Conservation (phyloP, 345 rosid genomes). For the Ricinus communis region DNA sequence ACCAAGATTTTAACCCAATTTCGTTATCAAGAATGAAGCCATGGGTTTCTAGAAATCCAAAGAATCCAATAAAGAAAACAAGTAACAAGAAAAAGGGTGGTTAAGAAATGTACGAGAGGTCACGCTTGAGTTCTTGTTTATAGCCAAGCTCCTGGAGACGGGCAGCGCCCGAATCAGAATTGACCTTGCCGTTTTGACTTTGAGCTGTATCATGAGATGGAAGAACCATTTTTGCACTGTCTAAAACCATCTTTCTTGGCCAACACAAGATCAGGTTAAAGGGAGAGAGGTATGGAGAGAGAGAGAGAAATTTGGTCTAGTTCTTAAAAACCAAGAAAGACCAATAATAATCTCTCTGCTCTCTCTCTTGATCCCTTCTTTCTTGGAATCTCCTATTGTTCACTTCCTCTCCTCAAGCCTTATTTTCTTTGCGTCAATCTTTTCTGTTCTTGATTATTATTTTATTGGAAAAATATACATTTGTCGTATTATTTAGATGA, state of each 20-base stretch:
- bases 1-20: background rate
- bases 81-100: background rate
- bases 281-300: background rate
- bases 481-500: background rate
- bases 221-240: constrained; percentile 25
- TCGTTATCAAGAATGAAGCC: constrained; percentile 7
- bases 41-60: background rate
- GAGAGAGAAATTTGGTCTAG: background rate
- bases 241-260: constrained; percentile 17
- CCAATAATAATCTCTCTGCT: background rate
- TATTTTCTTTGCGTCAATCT: background rate
- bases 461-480: background rate
- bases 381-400: background rate
- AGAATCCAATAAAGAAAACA: background rate
- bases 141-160: constrained; percentile 90
- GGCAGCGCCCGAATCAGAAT: constrained; percentile 59
- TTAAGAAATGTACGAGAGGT: constrained; percentile 65
- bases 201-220: constrained; percentile 26
- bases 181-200: constrained; percentile 27
- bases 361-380: background rate
- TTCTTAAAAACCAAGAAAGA: background rate
- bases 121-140: constrained; percentile 97
- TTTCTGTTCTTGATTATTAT: background rate
- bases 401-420: background rate
- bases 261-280: background rate